A percentile compares a stretch with the other conserved stretches of the same genome.
Evolutionary conservation across 768 basidiomycete genomes (phyloP).

Genomic region (Tricholoma sp.): DNA sequence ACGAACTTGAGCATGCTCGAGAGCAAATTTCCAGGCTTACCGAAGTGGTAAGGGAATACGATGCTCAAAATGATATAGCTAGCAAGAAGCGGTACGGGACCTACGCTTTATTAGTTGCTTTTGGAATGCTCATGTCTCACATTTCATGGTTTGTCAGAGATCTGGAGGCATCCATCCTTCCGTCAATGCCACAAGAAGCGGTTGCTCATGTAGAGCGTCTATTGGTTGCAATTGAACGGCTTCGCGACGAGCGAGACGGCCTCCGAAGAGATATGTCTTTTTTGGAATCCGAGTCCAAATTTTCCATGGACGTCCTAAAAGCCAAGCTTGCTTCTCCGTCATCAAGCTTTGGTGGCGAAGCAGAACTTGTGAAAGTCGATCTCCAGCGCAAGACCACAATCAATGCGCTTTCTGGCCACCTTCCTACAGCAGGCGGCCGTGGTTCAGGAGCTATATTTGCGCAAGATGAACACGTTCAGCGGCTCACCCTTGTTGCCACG

Average conservation of each 20-base stretch:
- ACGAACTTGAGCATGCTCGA: slow-evolving; percentile 35
- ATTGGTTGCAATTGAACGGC: slow-evolving; percentile 57
- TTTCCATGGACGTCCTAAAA: slow-evolving; percentile 56
- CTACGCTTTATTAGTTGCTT: not conserved
- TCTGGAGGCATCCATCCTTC: not conserved
- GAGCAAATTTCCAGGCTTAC: slow-evolving; percentile 24
- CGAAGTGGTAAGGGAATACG: slow-evolving; percentile 8
- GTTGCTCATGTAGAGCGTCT: slow-evolving; percentile 49
- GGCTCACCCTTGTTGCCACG: slow-evolving; percentile 26
- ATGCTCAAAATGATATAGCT: not conserved
- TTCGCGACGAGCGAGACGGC: slow-evolving; percentile 61
- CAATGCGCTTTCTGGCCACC: slow-evolving; percentile 21
- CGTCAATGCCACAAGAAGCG: slow-evolving; percentile 23
- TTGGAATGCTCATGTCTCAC: not conserved
- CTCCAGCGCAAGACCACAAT: slow-evolving; percentile 24
- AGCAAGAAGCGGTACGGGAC: slow-evolving; percentile 3
- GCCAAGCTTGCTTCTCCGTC: slow-evolving; percentile 33
- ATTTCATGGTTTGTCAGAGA: not conserved
- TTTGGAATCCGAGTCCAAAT: slow-evolving; percentile 60
- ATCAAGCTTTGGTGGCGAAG: slow-evolving; percentile 15
- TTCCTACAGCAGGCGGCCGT: slow-evolving; percentile 9
- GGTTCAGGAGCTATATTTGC: slow-evolving; percentile 13
- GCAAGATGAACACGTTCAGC: slow-evolving; percentile 26
- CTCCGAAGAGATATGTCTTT: slow-evolving; percentile 64
- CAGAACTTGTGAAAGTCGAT: slow-evolving; percentile 15